A percentile compares a stretch with the other conserved stretches of the same genome.
These are phyloP conservation scores for Fusarium pseudonygamai DNA, from an alignment of 2,329 filamentous ascomycete genomes.

Conservation along the genomic window DNA sequence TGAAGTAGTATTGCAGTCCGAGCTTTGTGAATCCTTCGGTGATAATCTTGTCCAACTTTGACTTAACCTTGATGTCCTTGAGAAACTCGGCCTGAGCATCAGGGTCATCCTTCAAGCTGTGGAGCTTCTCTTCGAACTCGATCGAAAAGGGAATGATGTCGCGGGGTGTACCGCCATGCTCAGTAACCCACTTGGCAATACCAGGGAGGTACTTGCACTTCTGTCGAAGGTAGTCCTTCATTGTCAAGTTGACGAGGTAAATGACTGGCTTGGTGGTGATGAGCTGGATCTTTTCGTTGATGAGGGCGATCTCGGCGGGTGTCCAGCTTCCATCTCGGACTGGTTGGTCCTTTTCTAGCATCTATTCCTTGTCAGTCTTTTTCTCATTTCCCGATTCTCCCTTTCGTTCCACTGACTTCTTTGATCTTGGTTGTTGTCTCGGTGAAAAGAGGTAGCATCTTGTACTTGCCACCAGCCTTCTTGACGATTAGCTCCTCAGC, in stretches of 20 bases:
- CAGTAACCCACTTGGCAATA: slow-evolving; percentile 57
- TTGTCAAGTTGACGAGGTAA: slow-evolving; percentile 57
- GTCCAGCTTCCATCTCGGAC: slow-evolving; percentile 56
- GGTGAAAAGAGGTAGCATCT: slow-evolving; percentile 56
- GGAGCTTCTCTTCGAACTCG: slow-evolving; percentile 57
- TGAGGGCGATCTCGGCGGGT: slow-evolving; percentile 54
- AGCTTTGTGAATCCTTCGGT: slow-evolving; percentile 57
- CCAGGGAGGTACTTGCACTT: slow-evolving; percentile 57
- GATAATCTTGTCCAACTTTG: slow-evolving; percentile 54
- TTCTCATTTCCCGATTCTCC: fast-evolving
- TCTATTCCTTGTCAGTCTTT: slow-evolving; percentile 31
- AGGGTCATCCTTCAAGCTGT: slow-evolving; percentile 51
- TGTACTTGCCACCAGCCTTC: slow-evolving; percentile 56
- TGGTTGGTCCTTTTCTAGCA: slow-evolving; percentile 53
- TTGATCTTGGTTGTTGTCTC: slow-evolving; percentile 55
- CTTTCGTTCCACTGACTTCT: slow-evolving; percentile 28
- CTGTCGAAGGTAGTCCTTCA: slow-evolving; percentile 58
- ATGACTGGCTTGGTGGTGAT: slow-evolving; percentile 58
- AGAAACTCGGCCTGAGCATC: slow-evolving; percentile 48
- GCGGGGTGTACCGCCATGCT: slow-evolving; percentile 52
- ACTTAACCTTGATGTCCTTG: slow-evolving; percentile 54
- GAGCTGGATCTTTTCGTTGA: slow-evolving; percentile 57
- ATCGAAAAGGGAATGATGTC: slow-evolving; percentile 57
- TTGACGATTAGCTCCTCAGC: slow-evolving; percentile 53
- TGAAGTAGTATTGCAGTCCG: slow-evolving; percentile 57